phyloP scores from a whole-genome alignment of 352 stramenopile genomes.

The Phytophthora europaea region DNA sequence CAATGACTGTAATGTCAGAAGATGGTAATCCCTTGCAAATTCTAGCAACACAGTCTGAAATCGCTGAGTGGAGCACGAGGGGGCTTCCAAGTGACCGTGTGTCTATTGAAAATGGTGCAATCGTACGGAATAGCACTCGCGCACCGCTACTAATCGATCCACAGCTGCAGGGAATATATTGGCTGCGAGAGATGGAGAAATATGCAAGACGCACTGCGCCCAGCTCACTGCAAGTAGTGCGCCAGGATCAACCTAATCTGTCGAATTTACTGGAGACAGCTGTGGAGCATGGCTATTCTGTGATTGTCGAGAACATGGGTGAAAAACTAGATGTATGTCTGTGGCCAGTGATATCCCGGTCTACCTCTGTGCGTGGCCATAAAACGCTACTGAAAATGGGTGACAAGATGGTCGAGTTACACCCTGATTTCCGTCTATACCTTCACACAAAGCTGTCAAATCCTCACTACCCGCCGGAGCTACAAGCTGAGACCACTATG shows the following conservation, averaged over 20 bases:
- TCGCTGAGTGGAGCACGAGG: slow-evolving; percentile 89
- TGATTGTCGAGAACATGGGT: slow-evolving; percentile 93
- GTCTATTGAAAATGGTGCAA: slow-evolving; percentile 92
- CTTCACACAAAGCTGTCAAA: slow-evolving; percentile 96
- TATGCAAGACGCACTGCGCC: slow-evolving; percentile 43
- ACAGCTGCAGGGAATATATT: slow-evolving; percentile 92
- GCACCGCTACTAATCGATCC: slow-evolving; percentile 93
- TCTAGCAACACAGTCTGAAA: slow-evolving; percentile 77
- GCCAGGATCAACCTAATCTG: slow-evolving; percentile 87
- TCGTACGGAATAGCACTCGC: slow-evolving; percentile 81
- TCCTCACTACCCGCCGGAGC: slow-evolving; percentile 91
- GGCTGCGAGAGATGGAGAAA: slow-evolving; percentile 90
- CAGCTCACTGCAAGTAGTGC: slow-evolving; percentile 79
- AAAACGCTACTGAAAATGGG: slow-evolving; percentile 87
- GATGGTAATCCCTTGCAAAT: slow-evolving; percentile 73
- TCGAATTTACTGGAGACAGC: slow-evolving; percentile 76
- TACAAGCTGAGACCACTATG: slow-evolving; percentile 92
- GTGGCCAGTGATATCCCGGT: slow-evolving; percentile 84
- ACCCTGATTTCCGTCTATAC: slow-evolving; percentile 86
- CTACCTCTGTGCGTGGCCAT: slow-evolving; percentile 78
- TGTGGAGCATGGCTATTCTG: slow-evolving; percentile 79
- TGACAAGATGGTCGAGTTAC: slow-evolving; percentile 90
- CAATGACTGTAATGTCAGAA: slow-evolving; percentile 28
- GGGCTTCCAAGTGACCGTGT: slow-evolving; percentile 91
- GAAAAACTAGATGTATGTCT: slow-evolving; percentile 90